Base-by-base conservation (phyloP, 345 rosid species). In the Melaleuca quinquenervia region DNA sequence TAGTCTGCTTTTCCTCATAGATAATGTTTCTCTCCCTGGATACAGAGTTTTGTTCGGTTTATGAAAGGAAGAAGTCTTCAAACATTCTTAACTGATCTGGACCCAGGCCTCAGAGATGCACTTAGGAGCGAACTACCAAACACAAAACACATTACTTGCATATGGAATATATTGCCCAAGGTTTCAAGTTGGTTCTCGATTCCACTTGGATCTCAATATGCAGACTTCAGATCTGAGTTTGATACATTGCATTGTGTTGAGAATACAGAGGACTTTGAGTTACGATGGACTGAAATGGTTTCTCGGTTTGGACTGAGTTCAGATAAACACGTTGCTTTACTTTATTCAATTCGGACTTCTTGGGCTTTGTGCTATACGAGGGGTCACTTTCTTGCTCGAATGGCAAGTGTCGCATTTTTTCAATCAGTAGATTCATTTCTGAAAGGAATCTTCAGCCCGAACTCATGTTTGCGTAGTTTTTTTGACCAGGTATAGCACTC, bases 141-240 rank as follows among this genome's bases (percentile, higher is more conserved):
- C 87, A 92, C 98, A 15, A 93, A 90, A 86, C 98, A 96, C 86
- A 93, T 93, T 80, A 88, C 94, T 84, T 92, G 91, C 82, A 91
- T 91, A 90, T 93, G 95, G 93, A 93, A 93, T 85, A 84, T 97
- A 70, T 86, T 87, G 29, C 93, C 98, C 86, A 97, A 94, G 91
- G 88, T 96, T 88, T 90, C 95, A 15, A 95, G 98, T 91, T 97
- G 99, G 99, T 97, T 96, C 86, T 89, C 95, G 64, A 89, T 83
- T 82, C 84, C 85, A 6, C 95, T 96, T 87, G 99, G 97, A 58
- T 87, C 92, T 56, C 99, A 91, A 84, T 93, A 90, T 89, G 95
- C 90, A 85, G 98, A 95, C 27, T 95, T 97, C 87, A 95, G 90
- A 91, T 89, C 93, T 85, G 95, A 92, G 87, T 93, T 97, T 87